Evolutionary conservation across 2,329 filamentous ascomycete species (phyloP), one percentile per base, ranked within the genome.

Genomic region (Escovopsis sp.): DNA sequence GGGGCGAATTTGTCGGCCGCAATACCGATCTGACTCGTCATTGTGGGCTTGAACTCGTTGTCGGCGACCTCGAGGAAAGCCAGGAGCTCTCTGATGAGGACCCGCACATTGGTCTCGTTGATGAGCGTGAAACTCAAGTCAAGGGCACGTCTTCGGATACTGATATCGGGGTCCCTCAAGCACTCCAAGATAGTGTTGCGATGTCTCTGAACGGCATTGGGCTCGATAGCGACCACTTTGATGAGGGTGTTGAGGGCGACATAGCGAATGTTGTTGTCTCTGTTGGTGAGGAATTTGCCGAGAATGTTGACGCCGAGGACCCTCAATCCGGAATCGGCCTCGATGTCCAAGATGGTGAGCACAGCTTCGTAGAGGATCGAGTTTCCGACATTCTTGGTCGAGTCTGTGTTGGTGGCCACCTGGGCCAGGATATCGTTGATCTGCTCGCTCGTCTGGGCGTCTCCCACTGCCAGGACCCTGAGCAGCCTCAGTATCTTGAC

Each of bases 221-320:
- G 91, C 59, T 98, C 91, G 39, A 98, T 88, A 4, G 91, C 91
- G 37, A 98, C 91, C 14, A 98, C 91, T 63, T 95, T 96, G 65
- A 95, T 93, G 39, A 98, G 69, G 0, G 91, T 98, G 63, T 98
- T 98, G 40, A 98, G 70, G 14, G 91, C 91, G 40, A 98, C 91
- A 57, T 98, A 98, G 61, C 91, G 82, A 54, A 98, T 98, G 58
- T 98, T 98, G 70, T 98, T 98, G 64, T 98, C 91, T 52, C 89
- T 81, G 67, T 98, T 98, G n/a, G 88, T 81, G 47, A 98, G 66
- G 65, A 98, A 98, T 59, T 96, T 98, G 58, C 93, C 91, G 20
- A 98, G 76, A 50, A 98, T 98, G 58, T 98, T 98, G 52, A 98
- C 91, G 55, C 91, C 91, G 24, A 98, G 72, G 16, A 98, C 91